These are phyloP conservation scores for Hypoxylon rickii DNA, from an alignment of 495 filamentous ascomycete genomes.

Conservation along the genomic window DNA sequence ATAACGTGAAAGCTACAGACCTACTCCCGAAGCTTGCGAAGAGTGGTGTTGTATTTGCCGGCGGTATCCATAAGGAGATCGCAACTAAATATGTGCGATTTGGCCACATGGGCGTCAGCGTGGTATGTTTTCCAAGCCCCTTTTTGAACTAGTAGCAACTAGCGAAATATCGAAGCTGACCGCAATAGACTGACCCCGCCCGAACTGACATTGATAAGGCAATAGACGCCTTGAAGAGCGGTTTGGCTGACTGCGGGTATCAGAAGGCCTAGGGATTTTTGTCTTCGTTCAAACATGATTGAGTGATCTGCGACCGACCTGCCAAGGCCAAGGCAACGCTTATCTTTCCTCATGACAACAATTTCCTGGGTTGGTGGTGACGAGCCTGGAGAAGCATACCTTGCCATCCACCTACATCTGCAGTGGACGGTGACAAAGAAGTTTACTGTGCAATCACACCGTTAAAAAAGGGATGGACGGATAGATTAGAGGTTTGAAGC, in stretches of 20 bases:
- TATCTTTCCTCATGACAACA: background rate
- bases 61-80: conserved; percentile 86
- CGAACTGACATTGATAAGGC: conserved; percentile 80
- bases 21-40: conserved; percentile 84
- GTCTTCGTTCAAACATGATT: background rate
- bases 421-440: background rate
- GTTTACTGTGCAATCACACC: conserved; percentile 16
- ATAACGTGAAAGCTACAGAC: conserved; percentile 76
- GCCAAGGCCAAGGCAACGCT: background rate
- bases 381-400: conserved; percentile 1
- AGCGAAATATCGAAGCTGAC: conserved; percentile 36
- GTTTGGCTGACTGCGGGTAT: conserved; percentile 72
- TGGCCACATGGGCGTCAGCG: conserved; percentile 96
- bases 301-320: background rate
- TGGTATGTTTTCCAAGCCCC: conserved; percentile 51
- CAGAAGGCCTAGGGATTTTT: conserved; percentile 49
- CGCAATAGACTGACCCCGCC: conserved; percentile 58
- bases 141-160: conserved; percentile 48
- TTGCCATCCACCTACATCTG: background rate
- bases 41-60: conserved; percentile 92
- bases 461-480: conserved; percentile 10
- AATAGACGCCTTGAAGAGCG: conserved; percentile 73
- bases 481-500: conserved; percentile 6
- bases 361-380: too few species aligned
- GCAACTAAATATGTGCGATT: conserved; percentile 62